Conservation (phyloP, 192 early-diverging fungal genomes). For the Mortierella claussenii region DNA sequence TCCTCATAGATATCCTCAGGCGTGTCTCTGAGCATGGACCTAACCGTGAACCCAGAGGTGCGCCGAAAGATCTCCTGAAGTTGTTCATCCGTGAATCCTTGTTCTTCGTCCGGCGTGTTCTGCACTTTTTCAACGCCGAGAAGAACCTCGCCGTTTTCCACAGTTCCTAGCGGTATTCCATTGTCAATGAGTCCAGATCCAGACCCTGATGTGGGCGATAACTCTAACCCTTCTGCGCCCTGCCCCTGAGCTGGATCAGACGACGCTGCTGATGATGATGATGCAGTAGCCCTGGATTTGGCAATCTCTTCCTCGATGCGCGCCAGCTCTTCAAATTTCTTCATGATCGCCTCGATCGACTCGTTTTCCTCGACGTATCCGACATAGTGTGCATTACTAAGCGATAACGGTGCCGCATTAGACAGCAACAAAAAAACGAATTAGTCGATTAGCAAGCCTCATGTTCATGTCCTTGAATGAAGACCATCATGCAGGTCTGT, state of each 20-base stretch:
- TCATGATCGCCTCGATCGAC: slow-evolving; percentile 97
- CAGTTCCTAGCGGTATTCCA: background rate
- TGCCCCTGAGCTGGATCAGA: background rate
- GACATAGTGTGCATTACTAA: slow-evolving; percentile 85
- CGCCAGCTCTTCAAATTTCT: slow-evolving; percentile 97
- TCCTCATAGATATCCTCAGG: slow-evolving; percentile 73
- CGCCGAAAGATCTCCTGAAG: slow-evolving; percentile 92
- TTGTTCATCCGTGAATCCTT: slow-evolving; percentile 76
- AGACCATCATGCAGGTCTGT: too few species aligned
- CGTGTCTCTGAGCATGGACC: slow-evolving; percentile 67
- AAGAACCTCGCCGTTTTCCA: slow-evolving; percentile 27
- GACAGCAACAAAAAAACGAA: background rate
- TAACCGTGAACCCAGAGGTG: slow-evolving; percentile 88
- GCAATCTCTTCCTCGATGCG: slow-evolving; percentile 86
- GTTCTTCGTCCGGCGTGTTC: slow-evolving; percentile 30
- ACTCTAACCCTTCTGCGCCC: background rate
- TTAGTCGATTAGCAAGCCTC: background rate
- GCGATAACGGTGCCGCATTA: background rate
- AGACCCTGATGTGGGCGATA: background rate
- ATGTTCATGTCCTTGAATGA: too few species aligned
- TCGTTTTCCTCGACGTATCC: slow-evolving; percentile 98
- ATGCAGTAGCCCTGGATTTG: slow-evolving; percentile 10
- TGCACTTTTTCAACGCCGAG: slow-evolving; percentile 35
- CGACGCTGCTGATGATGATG: background rate
- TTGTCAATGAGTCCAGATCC: slow-evolving; percentile 2